Conservation (phyloP, 805 yeast genomes). For the Martiniozyma abietophila region DNA sequence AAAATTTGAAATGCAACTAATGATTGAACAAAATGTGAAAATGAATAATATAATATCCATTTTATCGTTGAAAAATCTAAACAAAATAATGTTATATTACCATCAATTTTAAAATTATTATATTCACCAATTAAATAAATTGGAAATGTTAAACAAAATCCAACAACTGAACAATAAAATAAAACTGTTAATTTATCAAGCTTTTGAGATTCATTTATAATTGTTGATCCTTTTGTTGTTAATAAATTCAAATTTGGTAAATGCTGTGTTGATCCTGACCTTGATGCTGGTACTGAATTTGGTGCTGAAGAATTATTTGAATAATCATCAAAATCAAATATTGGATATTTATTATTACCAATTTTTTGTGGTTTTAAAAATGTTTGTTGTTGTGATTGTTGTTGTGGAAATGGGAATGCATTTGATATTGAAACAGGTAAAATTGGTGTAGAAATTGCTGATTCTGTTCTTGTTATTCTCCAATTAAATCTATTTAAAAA, state of each 20-base stretch:
- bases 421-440: slow-evolving; percentile 26
- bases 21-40: slow-evolving; percentile 63
- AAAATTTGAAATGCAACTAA: slow-evolving; percentile 68
- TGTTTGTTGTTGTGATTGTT: slow-evolving; percentile 10
- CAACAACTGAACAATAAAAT: slow-evolving; percentile 62
- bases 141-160: slow-evolving; percentile 59
- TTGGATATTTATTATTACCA: slow-evolving; percentile 16
- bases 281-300: slow-evolving; percentile 5
- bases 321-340: slow-evolving; percentile 6
- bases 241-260: not conserved
- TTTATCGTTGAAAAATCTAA: slow-evolving; percentile 21
- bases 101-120: slow-evolving; percentile 17
- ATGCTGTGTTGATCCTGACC: slow-evolving; percentile 4
- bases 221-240: slow-evolving; percentile 16
- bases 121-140: slow-evolving; percentile 52
- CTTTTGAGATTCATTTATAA: slow-evolving; percentile 27
- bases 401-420: slow-evolving; percentile 18
- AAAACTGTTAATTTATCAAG: slow-evolving; percentile 64
- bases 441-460: slow-evolving; percentile 28
- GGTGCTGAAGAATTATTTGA: slow-evolving; percentile 3
- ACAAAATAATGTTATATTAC: slow-evolving; percentile 26
- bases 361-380: slow-evolving; percentile 1
- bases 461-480: slow-evolving; percentile 23
- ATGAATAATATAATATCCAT: slow-evolving; percentile 51
- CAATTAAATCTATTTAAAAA: slow-evolving; percentile 22